Conservation (phyloP, 139 green algal genomes). For the Volvox reticuliferus region DNA sequence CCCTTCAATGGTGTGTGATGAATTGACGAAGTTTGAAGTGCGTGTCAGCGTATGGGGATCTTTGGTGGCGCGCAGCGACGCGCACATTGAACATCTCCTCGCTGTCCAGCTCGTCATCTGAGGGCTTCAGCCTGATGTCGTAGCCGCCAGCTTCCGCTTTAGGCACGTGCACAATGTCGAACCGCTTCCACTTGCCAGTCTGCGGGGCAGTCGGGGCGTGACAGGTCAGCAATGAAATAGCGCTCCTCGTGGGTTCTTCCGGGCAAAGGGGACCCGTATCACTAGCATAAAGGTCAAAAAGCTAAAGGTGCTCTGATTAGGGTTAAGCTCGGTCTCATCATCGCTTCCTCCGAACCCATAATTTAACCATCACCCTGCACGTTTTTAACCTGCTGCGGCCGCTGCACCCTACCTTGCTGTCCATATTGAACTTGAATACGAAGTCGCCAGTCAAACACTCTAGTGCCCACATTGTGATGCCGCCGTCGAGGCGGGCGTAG, state of each 20-base stretch:
- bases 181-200: slow-evolving; percentile 47
- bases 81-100: slow-evolving; percentile 57
- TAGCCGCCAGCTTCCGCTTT: slow-evolving; percentile 14
- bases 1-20: too few species aligned
- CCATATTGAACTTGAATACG: slow-evolving; percentile 59
- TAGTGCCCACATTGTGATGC: slow-evolving; percentile 57
- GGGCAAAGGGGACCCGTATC: too few species aligned
- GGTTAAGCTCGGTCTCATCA: too few species aligned
- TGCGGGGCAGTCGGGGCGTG: neutral
- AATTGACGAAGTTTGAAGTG: too few species aligned
- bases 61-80: neutral
- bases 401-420: slow-evolving; percentile 1
- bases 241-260: too few species aligned
- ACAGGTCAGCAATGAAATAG: too few species aligned
- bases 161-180: slow-evolving; percentile 52
- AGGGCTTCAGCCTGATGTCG: slow-evolving; percentile 32
- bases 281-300: too few species aligned
- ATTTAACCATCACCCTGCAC: too few species aligned
- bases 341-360: too few species aligned
- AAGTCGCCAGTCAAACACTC: slow-evolving; percentile 58
- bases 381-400: neutral
- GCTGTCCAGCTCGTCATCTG: slow-evolving; percentile 39
- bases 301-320: too few species aligned
- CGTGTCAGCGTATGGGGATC: neutral
- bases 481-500: slow-evolving; percentile 64